phyloP scores from a whole-genome alignment of 805 yeast genomes.

The Kodamaea lidongshanica region DNA sequence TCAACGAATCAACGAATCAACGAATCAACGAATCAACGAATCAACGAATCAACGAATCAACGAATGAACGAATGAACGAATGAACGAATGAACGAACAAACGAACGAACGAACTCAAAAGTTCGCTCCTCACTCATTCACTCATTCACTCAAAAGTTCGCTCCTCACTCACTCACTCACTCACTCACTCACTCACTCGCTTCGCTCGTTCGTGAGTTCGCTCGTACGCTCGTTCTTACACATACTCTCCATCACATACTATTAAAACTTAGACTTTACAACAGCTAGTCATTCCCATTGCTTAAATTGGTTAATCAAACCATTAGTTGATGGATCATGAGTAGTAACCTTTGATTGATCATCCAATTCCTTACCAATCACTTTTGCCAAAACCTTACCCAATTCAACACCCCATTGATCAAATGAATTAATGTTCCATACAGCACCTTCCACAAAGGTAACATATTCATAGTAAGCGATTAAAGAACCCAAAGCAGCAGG shows the following conservation, averaged over 20 bases:
- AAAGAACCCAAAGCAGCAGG: slow-evolving; percentile 95
- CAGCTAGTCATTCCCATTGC: slow-evolving; percentile 49
- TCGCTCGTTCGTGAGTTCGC: too few species aligned
- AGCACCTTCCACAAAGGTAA: slow-evolving; percentile 98
- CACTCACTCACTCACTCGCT: too few species aligned
- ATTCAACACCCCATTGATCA: slow-evolving; percentile 99
- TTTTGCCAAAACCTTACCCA: slow-evolving; percentile 97
- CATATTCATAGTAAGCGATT: slow-evolving; percentile 96
- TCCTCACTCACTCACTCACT: too few species aligned
- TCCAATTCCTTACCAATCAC: slow-evolving; percentile 87
- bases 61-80: too few species aligned
- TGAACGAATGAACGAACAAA: too few species aligned
- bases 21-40: too few species aligned
- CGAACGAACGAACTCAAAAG: too few species aligned
- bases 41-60: too few species aligned
- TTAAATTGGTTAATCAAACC: slow-evolving; percentile 94
- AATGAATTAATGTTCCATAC: slow-evolving; percentile 98
- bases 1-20: too few species aligned
- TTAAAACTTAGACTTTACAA: slow-evolving; percentile 2
- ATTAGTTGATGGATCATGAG: slow-evolving; percentile 89
- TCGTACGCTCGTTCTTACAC: too few species aligned
- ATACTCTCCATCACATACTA: neutral
- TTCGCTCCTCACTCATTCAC: too few species aligned
- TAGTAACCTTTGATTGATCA: slow-evolving; percentile 42
- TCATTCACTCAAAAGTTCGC: too few species aligned